These are phyloP conservation scores for Globisporangium cystogenes DNA, from an alignment of 352 stramenopile genomes.

Conservation along the genomic window DNA sequence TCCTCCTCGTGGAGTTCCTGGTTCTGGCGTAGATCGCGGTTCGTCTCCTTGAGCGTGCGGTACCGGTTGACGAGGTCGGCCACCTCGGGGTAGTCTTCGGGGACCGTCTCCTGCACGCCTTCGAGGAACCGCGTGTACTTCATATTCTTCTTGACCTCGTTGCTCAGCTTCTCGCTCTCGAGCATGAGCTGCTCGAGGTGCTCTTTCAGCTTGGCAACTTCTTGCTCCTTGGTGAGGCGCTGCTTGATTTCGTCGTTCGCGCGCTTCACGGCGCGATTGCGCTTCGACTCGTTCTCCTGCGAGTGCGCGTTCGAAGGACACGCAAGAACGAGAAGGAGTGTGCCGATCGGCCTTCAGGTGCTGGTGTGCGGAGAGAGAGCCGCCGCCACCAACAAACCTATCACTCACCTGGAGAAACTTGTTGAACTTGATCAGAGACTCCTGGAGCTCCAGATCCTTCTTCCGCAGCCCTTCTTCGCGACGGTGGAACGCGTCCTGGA, in stretches of 20 bases:
- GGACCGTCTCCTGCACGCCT: slow-evolving; percentile 84
- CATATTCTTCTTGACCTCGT: slow-evolving; percentile 70
- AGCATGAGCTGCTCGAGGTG: slow-evolving; percentile 58
- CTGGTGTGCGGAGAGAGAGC: background rate
- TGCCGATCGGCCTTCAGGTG: background rate
- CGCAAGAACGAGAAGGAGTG: background rate
- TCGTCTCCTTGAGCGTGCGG: slow-evolving; percentile 90
- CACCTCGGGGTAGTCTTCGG: slow-evolving; percentile 91
- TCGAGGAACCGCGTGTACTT: slow-evolving; percentile 89
- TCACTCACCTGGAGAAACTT: slow-evolving; percentile 87
- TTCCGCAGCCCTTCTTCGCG: slow-evolving; percentile 90
- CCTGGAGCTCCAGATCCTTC: slow-evolving; percentile 93
- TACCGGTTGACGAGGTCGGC: slow-evolving; percentile 90
- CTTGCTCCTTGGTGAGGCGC: slow-evolving; percentile 84
- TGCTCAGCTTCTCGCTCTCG: slow-evolving; percentile 60
- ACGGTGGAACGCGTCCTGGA: slow-evolving; percentile 88
- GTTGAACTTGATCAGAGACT: slow-evolving; percentile 96
- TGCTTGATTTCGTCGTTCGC: slow-evolving; percentile 92
- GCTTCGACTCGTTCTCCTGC: slow-evolving; percentile 93
- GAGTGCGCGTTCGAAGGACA: slow-evolving; percentile 4
- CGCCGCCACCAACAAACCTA: too few species aligned
- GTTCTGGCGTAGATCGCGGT: slow-evolving; percentile 70
- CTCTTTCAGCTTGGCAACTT: slow-evolving; percentile 67
- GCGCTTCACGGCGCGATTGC: slow-evolving; percentile 90
- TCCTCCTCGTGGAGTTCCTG: slow-evolving; percentile 82